Evolutionary conservation across 2,329 filamentous ascomycete genomes (phyloP).

Genomic region (Ophiobolus disseminans): DNA sequence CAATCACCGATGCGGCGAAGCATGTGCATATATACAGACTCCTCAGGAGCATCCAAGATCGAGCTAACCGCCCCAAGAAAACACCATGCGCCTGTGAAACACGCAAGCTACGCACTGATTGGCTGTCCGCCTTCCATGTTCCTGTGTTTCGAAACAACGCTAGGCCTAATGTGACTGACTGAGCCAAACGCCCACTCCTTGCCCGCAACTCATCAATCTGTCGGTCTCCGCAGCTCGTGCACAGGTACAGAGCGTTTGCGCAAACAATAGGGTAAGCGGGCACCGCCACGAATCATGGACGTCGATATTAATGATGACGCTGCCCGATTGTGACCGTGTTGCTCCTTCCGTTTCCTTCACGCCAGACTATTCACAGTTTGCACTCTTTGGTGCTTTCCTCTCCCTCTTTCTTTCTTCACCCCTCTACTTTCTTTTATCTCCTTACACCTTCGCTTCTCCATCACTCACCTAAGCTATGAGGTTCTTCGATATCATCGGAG

Average conservation of each 20-base stretch:
- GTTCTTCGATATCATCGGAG: conserved; percentile 40
- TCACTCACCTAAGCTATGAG: conserved; percentile 37
- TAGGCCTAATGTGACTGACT: conserved; percentile 16
- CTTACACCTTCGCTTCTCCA: conserved; percentile 22
- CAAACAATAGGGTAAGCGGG: conserved; percentile 1
- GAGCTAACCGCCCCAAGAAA: not conserved
- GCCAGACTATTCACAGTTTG: not conserved
- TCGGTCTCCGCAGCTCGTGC: not conserved
- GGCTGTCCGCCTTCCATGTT: conserved; percentile 16
- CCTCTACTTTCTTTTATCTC: conserved; percentile 12
- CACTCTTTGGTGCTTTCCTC: conserved; percentile 1
- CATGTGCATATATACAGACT: too few species aligned
- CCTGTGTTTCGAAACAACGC: conserved; percentile 34
- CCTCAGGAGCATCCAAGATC: not conserved
- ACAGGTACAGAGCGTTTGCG: not conserved
- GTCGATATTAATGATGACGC: conserved; percentile 10
- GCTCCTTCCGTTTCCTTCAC: conserved; percentile 17
- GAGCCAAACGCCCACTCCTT: conserved; percentile 31
- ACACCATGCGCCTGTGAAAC: conserved; percentile 21
- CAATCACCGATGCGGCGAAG: too few species aligned
- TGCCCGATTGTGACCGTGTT: conserved; percentile 24
- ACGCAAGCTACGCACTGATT: conserved; percentile 19
- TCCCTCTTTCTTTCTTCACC: conserved; percentile 34
- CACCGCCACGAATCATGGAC: not conserved
- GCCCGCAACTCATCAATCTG: conserved; percentile 3